Conservation (phyloP, 306 rosid genomes). For the Pyrus communis region DNA sequence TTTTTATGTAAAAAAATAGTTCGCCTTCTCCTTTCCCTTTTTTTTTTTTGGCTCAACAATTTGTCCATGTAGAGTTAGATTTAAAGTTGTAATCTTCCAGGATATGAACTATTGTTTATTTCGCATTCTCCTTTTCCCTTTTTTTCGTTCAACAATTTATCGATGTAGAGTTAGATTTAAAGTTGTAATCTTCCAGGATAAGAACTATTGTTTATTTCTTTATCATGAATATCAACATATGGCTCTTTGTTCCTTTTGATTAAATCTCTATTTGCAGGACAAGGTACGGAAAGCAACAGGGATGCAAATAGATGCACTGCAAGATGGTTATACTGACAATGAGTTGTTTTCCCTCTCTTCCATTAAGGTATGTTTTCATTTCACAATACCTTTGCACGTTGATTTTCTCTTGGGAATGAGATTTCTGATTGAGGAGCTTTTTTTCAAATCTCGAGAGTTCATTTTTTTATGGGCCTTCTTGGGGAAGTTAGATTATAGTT, state of each 20-base stretch:
- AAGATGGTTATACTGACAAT: conserved; percentile 64
- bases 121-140: too few species aligned
- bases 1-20: not conserved
- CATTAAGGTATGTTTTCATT: conserved; percentile 62
- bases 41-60: not conserved
- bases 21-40: not conserved
- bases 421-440: not conserved
- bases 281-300: conserved; percentile 83
- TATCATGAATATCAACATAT: not conserved
- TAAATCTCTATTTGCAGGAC: conserved; percentile 43
- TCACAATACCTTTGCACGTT: not conserved
- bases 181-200: not conserved
- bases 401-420: not conserved
- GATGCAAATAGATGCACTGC: conserved; percentile 72
- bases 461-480: not conserved
- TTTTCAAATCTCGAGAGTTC: not conserved
- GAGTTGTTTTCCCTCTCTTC: conserved; percentile 79
- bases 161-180: not conserved
- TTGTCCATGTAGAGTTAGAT: not conserved
- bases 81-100: not conserved
- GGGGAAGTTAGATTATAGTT: not conserved
- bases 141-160: not conserved
- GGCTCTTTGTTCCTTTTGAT: not conserved
- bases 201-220: not conserved
- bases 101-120: not conserved